Evolutionary conservation across 225 moss, liverwort and hornwort genomes (phyloP), one percentile per base, ranked within the genome.

Genomic region (Polytrichum formosum): DNA sequence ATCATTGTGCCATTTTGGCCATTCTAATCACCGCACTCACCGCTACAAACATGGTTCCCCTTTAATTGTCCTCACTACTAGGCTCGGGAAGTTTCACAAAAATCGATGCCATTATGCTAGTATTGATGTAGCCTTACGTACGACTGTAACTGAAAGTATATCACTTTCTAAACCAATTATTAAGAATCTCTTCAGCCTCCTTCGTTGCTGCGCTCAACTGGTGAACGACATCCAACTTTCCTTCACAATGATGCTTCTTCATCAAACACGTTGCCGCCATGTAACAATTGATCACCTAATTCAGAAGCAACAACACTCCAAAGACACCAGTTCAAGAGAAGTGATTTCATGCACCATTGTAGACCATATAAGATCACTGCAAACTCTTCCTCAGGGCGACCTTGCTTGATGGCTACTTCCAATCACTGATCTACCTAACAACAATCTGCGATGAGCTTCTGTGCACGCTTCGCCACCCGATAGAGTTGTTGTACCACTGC

Each of bases 301-400:
- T 6, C 30, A 30, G 30, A 30, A 30, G 29, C 29, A 30, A 30
- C 30, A 30, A 30, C 13, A 18, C 1, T 6, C 26, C 23, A 8
- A 33, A 31, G n/a, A 65, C 10, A 30, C 6, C 6, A 30, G 29
- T 65, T 56, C 28, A 63, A 65, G 21, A 73, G 25, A 6, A 73
- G 27, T n/a, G 72, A 64, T 28, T 5, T 5, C 21, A 28, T 31
- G 16, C 55, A 55, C 65, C 72, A 73, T 6, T 65, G 64, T 25
- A 65, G 20, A 7, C 65, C 65, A 54, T 73, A 22, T 4, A 55
- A 35, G 30, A 28, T 13, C 28, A 54, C 21, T 5, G 29, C 72
- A 18, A 65, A 55, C 16, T 28, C 30, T 58, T 73, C 73, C 26
- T 55, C 56, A 64, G 65, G 21, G 65, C 18, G 55, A 28, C 73